Percentiles rank a stretch among this genome's conserved stretches.
Conservation (phyloP, 2,329 filamentous ascomycete species). For the Aphanoascus verrucosus region DNA sequence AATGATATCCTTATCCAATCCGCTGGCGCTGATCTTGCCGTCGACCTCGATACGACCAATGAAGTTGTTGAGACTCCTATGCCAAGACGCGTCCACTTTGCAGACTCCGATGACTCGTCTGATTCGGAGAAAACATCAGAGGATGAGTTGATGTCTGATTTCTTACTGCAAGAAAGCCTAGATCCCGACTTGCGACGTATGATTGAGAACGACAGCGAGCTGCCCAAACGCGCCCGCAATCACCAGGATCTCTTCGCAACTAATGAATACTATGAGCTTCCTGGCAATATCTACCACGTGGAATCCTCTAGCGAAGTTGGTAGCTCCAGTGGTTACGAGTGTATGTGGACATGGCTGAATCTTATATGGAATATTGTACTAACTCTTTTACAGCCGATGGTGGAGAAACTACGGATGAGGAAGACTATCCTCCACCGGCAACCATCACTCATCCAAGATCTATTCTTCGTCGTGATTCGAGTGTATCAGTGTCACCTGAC, state of each 20-base stretch:
- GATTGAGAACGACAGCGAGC: conserved; percentile 55
- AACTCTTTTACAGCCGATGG: conserved; percentile 40
- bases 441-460: conserved; percentile 40
- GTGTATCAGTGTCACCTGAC: conserved; percentile 35
- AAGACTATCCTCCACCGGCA: conserved; percentile 42
- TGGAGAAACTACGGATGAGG: conserved; percentile 52
- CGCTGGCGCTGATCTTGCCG: conserved; percentile 30
- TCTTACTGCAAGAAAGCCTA: conserved; percentile 62
- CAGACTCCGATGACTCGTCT: conserved; percentile 50
- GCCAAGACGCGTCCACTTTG: conserved; percentile 62
- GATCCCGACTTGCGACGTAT: conserved; percentile 62
- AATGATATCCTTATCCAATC: conserved; percentile 30
- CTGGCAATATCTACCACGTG: conserved; percentile 34
- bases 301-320: conserved; percentile 38
- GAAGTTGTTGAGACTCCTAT: conserved; percentile 35
- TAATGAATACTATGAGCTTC: conserved; percentile 29
- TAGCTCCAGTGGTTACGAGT: conserved; percentile 46
- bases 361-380: neutral
- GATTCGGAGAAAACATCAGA: conserved; percentile 46
- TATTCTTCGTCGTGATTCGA: conserved; percentile 42
- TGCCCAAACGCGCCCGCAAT: conserved; percentile 1
- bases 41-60: conserved; percentile 28
- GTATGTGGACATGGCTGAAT: conserved; percentile 35
- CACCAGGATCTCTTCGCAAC: conserved; percentile 29
- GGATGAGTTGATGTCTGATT: conserved; percentile 65